Base-by-base conservation (phyloP, 1,139 yeast genomes). In the Saccharomyces hybrid region DNA sequence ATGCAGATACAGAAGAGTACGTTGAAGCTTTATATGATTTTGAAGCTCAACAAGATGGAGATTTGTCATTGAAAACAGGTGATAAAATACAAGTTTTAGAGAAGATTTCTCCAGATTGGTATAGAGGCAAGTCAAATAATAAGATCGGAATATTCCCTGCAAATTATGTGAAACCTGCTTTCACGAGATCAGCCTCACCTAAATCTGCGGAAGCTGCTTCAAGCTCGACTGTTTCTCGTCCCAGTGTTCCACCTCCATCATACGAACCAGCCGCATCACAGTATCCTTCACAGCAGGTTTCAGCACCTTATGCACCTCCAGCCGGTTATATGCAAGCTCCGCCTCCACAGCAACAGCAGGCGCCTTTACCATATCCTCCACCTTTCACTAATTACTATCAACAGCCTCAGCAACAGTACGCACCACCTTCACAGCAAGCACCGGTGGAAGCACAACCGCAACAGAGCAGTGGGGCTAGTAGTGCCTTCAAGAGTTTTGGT, bases 41-140 rank as follows among this genome's bases (percentile, higher is more conserved):
- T 70, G 68, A 67, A 6, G 77, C 84, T 0, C 84, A 81, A 60
- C 87, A 87, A 67, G 72, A 79, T 0, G 89, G 82, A 41, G 97
- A 90, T 68, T 73, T 90, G 63, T 69, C 69, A 2, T 75, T 90
- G 47, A 64, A 62, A 50, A 77, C 73, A 52, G 96, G 91, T 48
- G 90, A 84, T 58, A 80, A 78, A 62, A 70, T 91, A 52, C 78
- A 79, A 31, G 78, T 91, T 5, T 59, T 80, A 2, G 95, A 88
- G 66, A 87, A 81, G 66, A 75, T 85, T 57, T 86, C 91, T 27
- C 78, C 78, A 46, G 90, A 88, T 67, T 90, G 97, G 97, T 88
- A 95, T 90, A 84, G 80, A 67, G 97, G 97, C 41, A 73, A 75
- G 16, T 70, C 73, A 54, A 77, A 79, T 46, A 78, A 79, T 48